Evolutionary conservation across 1,139 yeast species (phyloP).

Genomic region (Hansenula sp.): DNA sequence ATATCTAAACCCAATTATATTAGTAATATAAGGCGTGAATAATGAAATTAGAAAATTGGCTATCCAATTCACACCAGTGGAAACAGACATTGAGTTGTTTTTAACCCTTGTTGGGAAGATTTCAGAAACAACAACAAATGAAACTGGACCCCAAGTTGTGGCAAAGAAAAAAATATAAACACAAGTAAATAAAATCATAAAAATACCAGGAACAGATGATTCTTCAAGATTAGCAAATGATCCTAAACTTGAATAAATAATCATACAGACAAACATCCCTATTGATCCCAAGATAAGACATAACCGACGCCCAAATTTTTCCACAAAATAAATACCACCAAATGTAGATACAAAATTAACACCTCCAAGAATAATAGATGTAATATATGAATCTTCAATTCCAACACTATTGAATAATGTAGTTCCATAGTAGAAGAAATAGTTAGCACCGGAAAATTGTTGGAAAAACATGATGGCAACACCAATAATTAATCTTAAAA

Average conservation of each 20-base stretch:
- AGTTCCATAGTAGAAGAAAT: slow-evolving; percentile 56
- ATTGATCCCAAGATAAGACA: slow-evolving; percentile 60
- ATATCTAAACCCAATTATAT: slow-evolving; percentile 47
- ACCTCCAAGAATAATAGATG: slow-evolving; percentile 69
- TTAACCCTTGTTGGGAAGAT: slow-evolving; percentile 73
- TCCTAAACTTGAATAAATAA: slow-evolving; percentile 65
- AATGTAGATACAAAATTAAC: slow-evolving; percentile 79
- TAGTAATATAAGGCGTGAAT: slow-evolving; percentile 65
- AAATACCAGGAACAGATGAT: slow-evolving; percentile 50
- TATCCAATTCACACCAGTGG: slow-evolving; percentile 72
- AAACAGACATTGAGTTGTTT: slow-evolving; percentile 72
- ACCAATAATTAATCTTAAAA: slow-evolving; percentile 47
- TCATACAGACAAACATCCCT: slow-evolving; percentile 58
- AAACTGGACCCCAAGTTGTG: slow-evolving; percentile 82
- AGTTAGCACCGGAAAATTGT: slow-evolving; percentile 56
- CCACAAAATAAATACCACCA: slow-evolving; percentile 64
- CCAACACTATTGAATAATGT: slow-evolving; percentile 49
- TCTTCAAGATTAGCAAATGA: slow-evolving; percentile 30
- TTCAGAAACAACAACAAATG: slow-evolving; percentile 72
- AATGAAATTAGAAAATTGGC: slow-evolving; percentile 72
- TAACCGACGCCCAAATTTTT: slow-evolving; percentile 62
- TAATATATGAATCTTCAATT: slow-evolving; percentile 33
- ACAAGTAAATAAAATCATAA: slow-evolving; percentile 74
- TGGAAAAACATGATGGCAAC: slow-evolving; percentile 52
- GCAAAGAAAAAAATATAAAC: slow-evolving; percentile 76